These are phyloP conservation scores for Neoarthrinium moseri DNA, from an alignment of 2,329 filamentous ascomycete genomes.

Conservation along the genomic window DNA sequence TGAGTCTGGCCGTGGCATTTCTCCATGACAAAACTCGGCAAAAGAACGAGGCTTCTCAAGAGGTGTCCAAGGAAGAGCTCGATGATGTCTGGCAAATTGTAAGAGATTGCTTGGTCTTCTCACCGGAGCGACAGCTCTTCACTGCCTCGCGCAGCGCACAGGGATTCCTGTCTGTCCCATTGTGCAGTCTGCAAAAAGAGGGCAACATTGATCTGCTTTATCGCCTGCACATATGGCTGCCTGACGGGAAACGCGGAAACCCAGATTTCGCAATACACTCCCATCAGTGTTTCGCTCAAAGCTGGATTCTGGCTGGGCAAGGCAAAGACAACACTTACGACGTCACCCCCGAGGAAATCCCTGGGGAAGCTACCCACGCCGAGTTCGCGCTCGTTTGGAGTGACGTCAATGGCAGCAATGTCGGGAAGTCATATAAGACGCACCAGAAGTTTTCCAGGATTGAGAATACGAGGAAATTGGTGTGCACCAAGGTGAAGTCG, in stretches of 20 bases:
- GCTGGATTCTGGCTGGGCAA: conserved; percentile 33
- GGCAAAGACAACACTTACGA: conserved; percentile 28
- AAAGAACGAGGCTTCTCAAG: not conserved
- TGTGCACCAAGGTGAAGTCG: not conserved
- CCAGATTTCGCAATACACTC: conserved; percentile 27
- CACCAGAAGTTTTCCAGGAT: not conserved
- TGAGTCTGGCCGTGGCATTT: not conserved
- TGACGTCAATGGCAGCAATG: not conserved
- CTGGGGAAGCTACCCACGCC: not conserved
- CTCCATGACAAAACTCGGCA: not conserved
- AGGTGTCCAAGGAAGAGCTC: not conserved
- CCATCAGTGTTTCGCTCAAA: conserved; percentile 33
- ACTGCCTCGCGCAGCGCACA: not conserved
- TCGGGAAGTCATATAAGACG: not conserved
- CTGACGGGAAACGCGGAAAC: conserved; percentile 21
- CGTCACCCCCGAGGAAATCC: conserved; percentile 11
- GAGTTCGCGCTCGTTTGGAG: not conserved
- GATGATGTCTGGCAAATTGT: not conserved
- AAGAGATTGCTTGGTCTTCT: not conserved
- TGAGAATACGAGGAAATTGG: not conserved
- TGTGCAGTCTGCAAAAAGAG: not conserved
- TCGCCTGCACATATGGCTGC: not conserved
- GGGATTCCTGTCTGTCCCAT: not conserved
- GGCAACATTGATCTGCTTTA: not conserved
- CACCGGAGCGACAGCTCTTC: not conserved